These are phyloP conservation scores for Cyanidioschyzon merolae DNA, from an alignment of 23 red algal genomes.

Conservation along the genomic window DNA sequence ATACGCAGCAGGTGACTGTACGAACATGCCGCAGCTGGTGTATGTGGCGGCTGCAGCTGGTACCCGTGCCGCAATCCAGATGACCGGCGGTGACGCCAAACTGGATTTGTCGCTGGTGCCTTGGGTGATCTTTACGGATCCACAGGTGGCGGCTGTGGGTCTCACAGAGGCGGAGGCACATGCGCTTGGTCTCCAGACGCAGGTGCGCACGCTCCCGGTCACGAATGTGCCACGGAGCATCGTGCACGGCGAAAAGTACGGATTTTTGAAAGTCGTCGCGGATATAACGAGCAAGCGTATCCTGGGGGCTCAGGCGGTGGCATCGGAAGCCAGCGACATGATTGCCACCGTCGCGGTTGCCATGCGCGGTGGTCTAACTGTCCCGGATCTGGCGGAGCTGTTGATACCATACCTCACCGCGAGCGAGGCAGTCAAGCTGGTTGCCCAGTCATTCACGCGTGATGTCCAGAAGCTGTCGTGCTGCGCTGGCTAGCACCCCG, in stretches of 20 bases:
- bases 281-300: conserved; percentile 7
- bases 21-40: conserved; percentile 26
- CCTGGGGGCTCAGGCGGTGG: conserved; percentile 3
- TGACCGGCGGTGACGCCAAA: neutral
- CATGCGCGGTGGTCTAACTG: conserved; percentile 20
- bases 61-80: conserved; percentile 19
- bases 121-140: conserved; percentile 23
- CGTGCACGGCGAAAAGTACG: conserved; percentile 22
- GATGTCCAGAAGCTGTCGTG: conserved; percentile 26
- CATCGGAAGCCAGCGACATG: conserved; percentile 24
- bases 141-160: conserved; percentile 20
- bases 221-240: conserved; percentile 14
- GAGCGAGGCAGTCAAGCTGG: conserved; percentile 22
- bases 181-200: neutral
- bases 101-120: conserved; percentile 24
- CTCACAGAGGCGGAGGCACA: conserved; percentile 23
- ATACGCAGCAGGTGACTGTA: conserved; percentile 29
- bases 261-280: conserved; percentile 20
- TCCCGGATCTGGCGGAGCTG: conserved; percentile 9
- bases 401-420: conserved; percentile 32
- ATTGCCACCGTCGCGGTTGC: conserved; percentile 17
- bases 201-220: conserved; percentile 17
- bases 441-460: conserved; percentile 24
- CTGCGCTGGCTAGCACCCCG: conserved; percentile 26
- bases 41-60: conserved; percentile 32